Evolutionary conservation across 1,284 basidiomycete genomes (phyloP).

Genomic region (Takashimella koratensis): DNA sequence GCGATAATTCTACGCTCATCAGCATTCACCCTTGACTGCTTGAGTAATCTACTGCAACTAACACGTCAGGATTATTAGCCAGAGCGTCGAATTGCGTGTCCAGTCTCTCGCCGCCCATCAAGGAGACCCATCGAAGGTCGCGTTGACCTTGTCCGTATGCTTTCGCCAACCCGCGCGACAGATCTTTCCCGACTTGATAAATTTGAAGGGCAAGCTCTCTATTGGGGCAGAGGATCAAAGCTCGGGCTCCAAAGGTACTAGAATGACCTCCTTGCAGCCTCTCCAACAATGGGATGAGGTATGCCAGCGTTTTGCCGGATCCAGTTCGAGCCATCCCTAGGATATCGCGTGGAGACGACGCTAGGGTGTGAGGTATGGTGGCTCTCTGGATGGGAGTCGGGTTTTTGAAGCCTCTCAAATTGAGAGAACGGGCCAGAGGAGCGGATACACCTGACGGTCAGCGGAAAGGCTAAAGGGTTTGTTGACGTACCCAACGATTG

Average conservation of each 20-base stretch:
- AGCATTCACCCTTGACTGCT: too few relatives aligned
- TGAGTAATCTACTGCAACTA: too few relatives aligned
- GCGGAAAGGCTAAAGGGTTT: background rate
- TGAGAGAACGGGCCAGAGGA: slow-evolving; percentile 74
- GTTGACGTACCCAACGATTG: slow-evolving; percentile 28
- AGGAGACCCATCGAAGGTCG: slow-evolving; percentile 81
- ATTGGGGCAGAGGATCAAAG: slow-evolving; percentile 84
- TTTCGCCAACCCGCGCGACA: slow-evolving; percentile 62
- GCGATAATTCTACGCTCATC: slow-evolving; percentile 72
- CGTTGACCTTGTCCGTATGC: slow-evolving; percentile 55
- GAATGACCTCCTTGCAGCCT: slow-evolving; percentile 78
- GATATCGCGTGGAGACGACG: slow-evolving; percentile 84
- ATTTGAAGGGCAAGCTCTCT: slow-evolving; percentile 94
- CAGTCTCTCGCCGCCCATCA: slow-evolving; percentile 93
- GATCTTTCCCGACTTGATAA: slow-evolving; percentile 88
- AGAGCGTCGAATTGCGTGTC: slow-evolving; percentile 98
- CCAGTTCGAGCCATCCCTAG: slow-evolving; percentile 99
- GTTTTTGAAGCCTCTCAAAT: slow-evolving; percentile 87
- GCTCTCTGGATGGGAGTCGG: slow-evolving; percentile 96
- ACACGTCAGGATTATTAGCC: slow-evolving; percentile 91
- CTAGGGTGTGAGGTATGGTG: slow-evolving; percentile 79
- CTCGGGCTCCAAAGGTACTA: slow-evolving; percentile 75
- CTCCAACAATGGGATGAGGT: slow-evolving; percentile 88
- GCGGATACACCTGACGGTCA: slow-evolving; percentile 68
- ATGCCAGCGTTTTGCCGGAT: slow-evolving; percentile 96